phyloP scores from a whole-genome alignment of 495 filamentous ascomycete genomes.

The Podospora pseudoanserina region DNA sequence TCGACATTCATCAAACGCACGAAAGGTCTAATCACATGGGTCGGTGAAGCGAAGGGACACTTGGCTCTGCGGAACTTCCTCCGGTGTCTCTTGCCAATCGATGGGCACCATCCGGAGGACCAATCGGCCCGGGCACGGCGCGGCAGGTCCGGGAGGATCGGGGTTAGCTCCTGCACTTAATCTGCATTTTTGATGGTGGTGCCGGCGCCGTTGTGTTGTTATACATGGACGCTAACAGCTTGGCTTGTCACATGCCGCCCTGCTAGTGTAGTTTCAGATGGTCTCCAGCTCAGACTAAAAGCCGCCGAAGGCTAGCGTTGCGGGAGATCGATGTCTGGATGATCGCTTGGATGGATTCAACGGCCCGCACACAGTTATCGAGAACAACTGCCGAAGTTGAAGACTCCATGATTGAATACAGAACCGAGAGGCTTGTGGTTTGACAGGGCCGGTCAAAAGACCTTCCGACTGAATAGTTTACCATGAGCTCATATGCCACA shows the following conservation, averaged over 20 bases:
- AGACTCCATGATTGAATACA: not conserved
- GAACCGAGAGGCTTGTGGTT: not conserved
- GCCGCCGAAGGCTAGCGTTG: not conserved
- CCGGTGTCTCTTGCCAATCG: not conserved
- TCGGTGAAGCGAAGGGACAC: not conserved
- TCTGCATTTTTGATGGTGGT: not conserved
- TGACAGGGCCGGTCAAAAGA: not conserved
- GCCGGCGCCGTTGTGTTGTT: not conserved
- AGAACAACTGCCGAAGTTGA: constrained; percentile 1
- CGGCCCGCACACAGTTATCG: not conserved
- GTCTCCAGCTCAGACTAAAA: not conserved
- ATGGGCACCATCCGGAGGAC: not conserved
- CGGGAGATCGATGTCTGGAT: constrained; percentile 8
- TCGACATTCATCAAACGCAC: not conserved
- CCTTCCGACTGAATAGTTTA: not conserved
- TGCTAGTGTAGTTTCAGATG: constrained; percentile 1
- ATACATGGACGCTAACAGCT: not conserved
- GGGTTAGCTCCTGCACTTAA: constrained; percentile 14
- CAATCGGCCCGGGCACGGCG: not conserved
- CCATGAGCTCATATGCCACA: too few relatives aligned
- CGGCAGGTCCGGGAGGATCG: constrained; percentile 17
- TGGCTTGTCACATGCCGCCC: constrained; percentile 8
- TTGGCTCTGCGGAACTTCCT: not conserved
- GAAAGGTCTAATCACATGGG: not conserved
- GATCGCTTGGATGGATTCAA: not conserved